Conservation (phyloP, 805 yeast genomes). For the Metschnikowia dekortorum region DNA sequence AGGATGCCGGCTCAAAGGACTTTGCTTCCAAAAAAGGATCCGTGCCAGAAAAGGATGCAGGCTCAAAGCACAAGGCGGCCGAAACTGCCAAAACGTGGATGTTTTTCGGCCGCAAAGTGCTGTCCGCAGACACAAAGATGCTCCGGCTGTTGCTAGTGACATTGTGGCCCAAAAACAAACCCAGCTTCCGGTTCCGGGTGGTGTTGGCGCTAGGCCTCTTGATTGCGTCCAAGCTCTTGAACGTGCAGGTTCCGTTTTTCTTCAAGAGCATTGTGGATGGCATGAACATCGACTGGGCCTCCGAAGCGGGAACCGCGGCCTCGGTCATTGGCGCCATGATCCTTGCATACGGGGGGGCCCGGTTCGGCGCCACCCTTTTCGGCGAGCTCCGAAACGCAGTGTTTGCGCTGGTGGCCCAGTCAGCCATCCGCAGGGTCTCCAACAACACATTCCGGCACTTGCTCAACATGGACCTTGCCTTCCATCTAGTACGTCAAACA, state of each 20-base stretch:
- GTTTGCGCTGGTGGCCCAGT: conserved; percentile 92
- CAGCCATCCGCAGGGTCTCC: conserved; percentile 88
- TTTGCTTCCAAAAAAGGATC: background rate
- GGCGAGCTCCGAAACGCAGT: conserved; percentile 95
- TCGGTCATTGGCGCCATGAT: conserved; percentile 66
- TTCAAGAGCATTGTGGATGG: conserved; percentile 83
- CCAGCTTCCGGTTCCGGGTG: conserved; percentile 68
- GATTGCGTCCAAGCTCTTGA: conserved; percentile 76
- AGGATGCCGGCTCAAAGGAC: background rate
- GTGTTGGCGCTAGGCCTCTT: conserved; percentile 68
- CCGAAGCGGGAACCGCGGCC: conserved; percentile 55
- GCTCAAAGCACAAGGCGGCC: background rate
- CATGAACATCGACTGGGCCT: conserved; percentile 86
- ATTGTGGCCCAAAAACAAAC: conserved; percentile 76
- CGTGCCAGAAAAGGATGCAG: background rate
- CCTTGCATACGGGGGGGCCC: conserved; percentile 86
- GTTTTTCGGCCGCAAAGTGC: conserved; percentile 16
- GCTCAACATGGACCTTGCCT: conserved; percentile 77
- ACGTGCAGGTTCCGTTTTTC: conserved; percentile 94
- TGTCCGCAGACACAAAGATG: conserved; percentile 49
- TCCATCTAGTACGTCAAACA: conserved; percentile 88
- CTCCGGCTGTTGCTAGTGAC: conserved; percentile 61
- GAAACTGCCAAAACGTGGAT: background rate
- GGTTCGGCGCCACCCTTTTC: conserved; percentile 90
- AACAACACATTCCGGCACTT: conserved; percentile 81